Evolutionary conservation across 352 stramenopile genomes (phyloP).

Genomic region (Globisporangium uncinulatum): DNA sequence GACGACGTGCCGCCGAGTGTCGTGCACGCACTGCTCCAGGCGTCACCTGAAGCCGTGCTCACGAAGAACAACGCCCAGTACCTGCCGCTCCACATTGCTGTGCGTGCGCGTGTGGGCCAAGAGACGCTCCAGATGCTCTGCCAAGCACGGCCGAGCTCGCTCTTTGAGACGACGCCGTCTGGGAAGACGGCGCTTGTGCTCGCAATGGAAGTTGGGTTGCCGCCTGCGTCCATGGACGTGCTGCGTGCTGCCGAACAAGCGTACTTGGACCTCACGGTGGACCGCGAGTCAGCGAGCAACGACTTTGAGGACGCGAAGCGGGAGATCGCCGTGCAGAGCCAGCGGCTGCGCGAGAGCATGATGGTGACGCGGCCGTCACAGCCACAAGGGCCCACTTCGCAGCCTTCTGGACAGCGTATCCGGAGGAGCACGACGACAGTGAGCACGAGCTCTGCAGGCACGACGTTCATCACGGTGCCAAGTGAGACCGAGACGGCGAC

Average conservation of each 20-base stretch:
- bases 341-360: slow-evolving; percentile 73
- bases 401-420: background rate
- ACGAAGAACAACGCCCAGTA: slow-evolving; percentile 83
- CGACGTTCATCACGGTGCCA: slow-evolving; percentile 13
- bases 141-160: slow-evolving; percentile 54
- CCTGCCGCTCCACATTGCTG: slow-evolving; percentile 77
- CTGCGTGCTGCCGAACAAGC: slow-evolving; percentile 64
- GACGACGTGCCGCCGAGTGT: slow-evolving; percentile 60
- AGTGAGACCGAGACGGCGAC: background rate
- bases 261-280: slow-evolving; percentile 55
- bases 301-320: slow-evolving; percentile 69
- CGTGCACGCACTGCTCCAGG: slow-evolving; percentile 54
- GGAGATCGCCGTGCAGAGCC: slow-evolving; percentile 70
- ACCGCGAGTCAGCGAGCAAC: slow-evolving; percentile 58
- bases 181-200: slow-evolving; percentile 71
- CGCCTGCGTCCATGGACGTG: slow-evolving; percentile 41
- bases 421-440: slow-evolving; percentile 11
- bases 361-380: slow-evolving; percentile 15
- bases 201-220: slow-evolving; percentile 47
- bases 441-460: slow-evolving; percentile 8
- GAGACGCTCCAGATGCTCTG: slow-evolving; percentile 59
- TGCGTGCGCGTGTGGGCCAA: slow-evolving; percentile 44
- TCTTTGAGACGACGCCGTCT: slow-evolving; percentile 63
- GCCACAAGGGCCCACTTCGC: background rate
- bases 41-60: slow-evolving; percentile 70